These are phyloP conservation scores for Arthonia radiata DNA, from an alignment of 495 filamentous ascomycete genomes.

Conservation along the genomic window DNA sequence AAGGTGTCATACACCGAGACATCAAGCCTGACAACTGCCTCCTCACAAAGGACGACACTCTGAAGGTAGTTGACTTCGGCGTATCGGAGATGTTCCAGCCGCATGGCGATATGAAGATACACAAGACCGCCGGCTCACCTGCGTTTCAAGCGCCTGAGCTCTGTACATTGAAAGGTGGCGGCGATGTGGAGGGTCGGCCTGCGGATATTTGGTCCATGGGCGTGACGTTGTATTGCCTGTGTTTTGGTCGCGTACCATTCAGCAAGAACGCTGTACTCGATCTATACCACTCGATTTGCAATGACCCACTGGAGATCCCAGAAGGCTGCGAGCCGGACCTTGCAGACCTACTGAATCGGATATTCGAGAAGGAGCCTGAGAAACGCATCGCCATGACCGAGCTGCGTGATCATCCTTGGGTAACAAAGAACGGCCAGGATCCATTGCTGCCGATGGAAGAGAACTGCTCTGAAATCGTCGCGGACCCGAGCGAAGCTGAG, in stretches of 20 bases:
- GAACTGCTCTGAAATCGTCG: slow-evolving; percentile 60
- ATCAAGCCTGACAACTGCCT: slow-evolving; percentile 96
- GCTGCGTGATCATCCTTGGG: slow-evolving; percentile 76
- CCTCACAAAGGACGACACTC: slow-evolving; percentile 65
- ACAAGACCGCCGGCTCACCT: slow-evolving; percentile 83
- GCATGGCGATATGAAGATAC: slow-evolving; percentile 65
- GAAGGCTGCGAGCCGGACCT: slow-evolving; percentile 28
- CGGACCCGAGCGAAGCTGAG: slow-evolving; percentile 66
- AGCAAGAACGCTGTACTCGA: slow-evolving; percentile 53
- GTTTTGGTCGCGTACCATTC: slow-evolving; percentile 74
- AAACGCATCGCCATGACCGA: slow-evolving; percentile 63
- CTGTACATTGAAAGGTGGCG: slow-evolving; percentile 69
- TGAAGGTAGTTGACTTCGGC: slow-evolving; percentile 95
- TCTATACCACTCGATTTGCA: slow-evolving; percentile 69
- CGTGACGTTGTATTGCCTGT: slow-evolving; percentile 75
- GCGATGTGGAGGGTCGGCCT: slow-evolving; percentile 67
- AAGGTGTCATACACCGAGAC: slow-evolving; percentile 87
- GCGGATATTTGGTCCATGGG: slow-evolving; percentile 99
- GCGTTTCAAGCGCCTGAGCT: slow-evolving; percentile 89
- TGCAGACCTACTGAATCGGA: slow-evolving; percentile 35
- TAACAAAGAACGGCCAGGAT: slow-evolving; percentile 61
- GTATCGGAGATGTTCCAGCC: slow-evolving; percentile 98
- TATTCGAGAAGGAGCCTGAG: slow-evolving; percentile 53
- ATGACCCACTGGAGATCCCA: slow-evolving; percentile 24
- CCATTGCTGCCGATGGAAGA: slow-evolving; percentile 58